Conservation (phyloP, 768 basidiomycete species). For the Ramaria rubella region DNA sequence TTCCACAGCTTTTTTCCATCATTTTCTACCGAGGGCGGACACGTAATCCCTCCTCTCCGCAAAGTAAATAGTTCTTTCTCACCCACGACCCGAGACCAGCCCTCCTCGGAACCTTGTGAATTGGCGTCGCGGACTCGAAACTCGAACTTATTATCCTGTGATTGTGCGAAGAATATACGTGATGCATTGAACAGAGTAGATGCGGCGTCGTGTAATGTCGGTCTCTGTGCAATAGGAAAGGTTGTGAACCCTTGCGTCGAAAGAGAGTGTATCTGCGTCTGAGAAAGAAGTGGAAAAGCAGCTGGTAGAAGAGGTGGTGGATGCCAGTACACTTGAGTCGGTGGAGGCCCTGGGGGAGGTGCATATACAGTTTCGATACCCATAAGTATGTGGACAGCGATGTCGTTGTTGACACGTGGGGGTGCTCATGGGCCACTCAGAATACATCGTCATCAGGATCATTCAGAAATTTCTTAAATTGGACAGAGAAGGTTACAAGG, state of each 20-base stretch:
- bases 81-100: slow-evolving; percentile 13
- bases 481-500: no score
- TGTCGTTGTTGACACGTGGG: no score
- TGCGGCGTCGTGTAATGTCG: slow-evolving; percentile 7
- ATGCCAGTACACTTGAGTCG: not conserved
- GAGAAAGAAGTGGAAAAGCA: not conserved
- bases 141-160: not conserved
- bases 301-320: not conserved
- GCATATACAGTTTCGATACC: not conserved
- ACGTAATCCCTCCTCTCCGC: slow-evolving; percentile 7
- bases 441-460: no score
- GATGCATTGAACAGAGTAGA: slow-evolving; percentile 8
- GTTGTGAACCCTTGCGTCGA: slow-evolving; percentile 1
- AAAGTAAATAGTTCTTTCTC: slow-evolving; percentile 17
- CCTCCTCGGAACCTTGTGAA: slow-evolving; percentile 15
- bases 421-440: no score
- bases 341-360: slow-evolving; percentile 6
- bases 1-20: slow-evolving; percentile 7
- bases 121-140: slow-evolving; percentile 4
- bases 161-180: slow-evolving; percentile 8
- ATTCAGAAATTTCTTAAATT: no score
- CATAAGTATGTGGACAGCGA: not conserved
- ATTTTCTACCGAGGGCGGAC: slow-evolving; percentile 5
- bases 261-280: not conserved
- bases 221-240: slow-evolving; percentile 1